Evolutionary conservation across 345 rosid species (phyloP), one percentile per base, ranked within the genome.

Genomic region (Melastoma malabathricum): DNA sequence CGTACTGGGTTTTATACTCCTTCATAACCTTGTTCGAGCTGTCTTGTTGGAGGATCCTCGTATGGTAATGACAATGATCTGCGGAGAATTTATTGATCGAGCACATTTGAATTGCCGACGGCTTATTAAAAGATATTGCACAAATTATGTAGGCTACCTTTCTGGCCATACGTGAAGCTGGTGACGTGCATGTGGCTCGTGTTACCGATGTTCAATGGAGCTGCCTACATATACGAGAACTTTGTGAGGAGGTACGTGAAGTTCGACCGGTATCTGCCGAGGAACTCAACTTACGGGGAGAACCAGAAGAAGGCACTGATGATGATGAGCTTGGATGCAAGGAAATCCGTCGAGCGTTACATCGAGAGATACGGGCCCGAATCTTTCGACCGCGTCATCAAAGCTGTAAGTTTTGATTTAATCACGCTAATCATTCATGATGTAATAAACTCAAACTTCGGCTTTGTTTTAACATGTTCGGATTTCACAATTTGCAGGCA

Each of bases 1-100:
- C 98, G 2, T 89, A 89, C 58, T 89, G 97, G 97, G 84, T 89
- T 16, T 70, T 86, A 4, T 83, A 86, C 87, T 90, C 98, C 13
- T 64, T 90, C 51, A 72, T 75, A 22, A 75, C 94, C 52, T 64
- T 90, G 15, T 86, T 86, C 49, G 98, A 86, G 77, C 65, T 84
- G 13, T 80, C 94, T 4, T 66, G 48, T 39, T 82, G 75, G 75
- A 75, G 51, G 53, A 43, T 86, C 58, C 85, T 90, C 0, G 72
- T 66, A n/a, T 90, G 98, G 97, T 89, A 78, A 57, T 17, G 17
- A 0, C 16, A 7, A 14, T 25, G 38, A 13, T 10, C 1, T 55
- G 41, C 18, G 10, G 22, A 41, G 5, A 20, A 2, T 45, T 10
- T 27, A 34, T 27, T 13, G 17, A 12, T 31, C 20, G 4, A 20